phyloP scores from a whole-genome alignment of 2,329 filamentous ascomycete species.

The Lecanoromycetidae sp. region DNA sequence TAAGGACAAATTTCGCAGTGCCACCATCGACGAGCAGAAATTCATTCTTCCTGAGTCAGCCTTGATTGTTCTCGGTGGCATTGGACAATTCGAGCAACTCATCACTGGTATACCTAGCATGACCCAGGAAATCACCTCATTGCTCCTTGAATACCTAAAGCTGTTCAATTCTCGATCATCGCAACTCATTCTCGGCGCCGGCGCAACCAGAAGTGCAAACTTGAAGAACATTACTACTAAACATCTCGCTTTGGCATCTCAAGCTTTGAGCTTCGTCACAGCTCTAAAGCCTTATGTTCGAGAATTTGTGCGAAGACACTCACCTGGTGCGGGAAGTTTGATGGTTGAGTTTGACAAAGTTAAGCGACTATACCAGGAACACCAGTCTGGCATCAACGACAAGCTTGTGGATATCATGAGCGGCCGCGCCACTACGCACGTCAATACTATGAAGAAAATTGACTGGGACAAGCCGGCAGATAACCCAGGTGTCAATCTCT shows the following conservation, averaged over 20 bases:
- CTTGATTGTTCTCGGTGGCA: slow-evolving; percentile 64
- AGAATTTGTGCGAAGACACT: slow-evolving; percentile 76
- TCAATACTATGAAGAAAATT: slow-evolving; percentile 60
- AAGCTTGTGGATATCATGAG: slow-evolving; percentile 91
- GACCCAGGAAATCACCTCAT: slow-evolving; percentile 67
- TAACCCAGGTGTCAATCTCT: slow-evolving; percentile 45
- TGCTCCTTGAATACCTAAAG: slow-evolving; percentile 74
- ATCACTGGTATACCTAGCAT: slow-evolving; percentile 79
- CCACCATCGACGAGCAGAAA: slow-evolving; percentile 69
- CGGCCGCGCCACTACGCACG: slow-evolving; percentile 59
- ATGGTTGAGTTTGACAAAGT: slow-evolving; percentile 85
- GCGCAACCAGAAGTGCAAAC: slow-evolving; percentile 76
- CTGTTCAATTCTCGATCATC: slow-evolving; percentile 92
- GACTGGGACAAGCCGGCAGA: slow-evolving; percentile 52
- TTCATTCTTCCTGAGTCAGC: slow-evolving; percentile 81
- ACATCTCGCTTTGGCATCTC: slow-evolving; percentile 81
- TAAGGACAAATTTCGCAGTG: slow-evolving; percentile 57
- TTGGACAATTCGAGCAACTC: slow-evolving; percentile 72
- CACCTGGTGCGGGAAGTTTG: slow-evolving; percentile 40
- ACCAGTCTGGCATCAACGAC: slow-evolving; percentile 81
- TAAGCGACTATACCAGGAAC: slow-evolving; percentile 70
- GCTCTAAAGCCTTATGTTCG: slow-evolving; percentile 79
- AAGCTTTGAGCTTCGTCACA: slow-evolving; percentile 77
- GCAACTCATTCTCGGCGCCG: slow-evolving; percentile 91
- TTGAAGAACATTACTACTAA: slow-evolving; percentile 95